Evolutionary conservation across 2,329 filamentous ascomycete genomes (phyloP).

Genomic region (Pseudogymnoascus sp.): DNA sequence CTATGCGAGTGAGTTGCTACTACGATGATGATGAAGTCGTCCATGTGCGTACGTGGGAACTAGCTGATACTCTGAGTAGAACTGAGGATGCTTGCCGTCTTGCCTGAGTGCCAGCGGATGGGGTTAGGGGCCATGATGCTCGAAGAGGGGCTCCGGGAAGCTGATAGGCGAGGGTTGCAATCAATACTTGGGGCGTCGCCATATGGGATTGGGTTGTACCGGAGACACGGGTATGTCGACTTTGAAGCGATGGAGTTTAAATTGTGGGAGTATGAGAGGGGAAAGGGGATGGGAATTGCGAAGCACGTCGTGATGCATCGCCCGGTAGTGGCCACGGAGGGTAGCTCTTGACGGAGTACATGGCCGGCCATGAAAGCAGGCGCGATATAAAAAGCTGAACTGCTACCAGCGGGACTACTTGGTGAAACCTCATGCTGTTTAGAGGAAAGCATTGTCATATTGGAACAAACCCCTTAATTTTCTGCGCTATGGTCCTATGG

Average conservation of each 20-base stretch:
- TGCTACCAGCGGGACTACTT: neutral
- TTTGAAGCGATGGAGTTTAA: conserved; percentile 17
- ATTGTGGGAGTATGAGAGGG: conserved; percentile 24
- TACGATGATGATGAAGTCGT: neutral
- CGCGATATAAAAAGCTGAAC: neutral
- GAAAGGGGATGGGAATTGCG: conserved; percentile 17
- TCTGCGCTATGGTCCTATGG: no score
- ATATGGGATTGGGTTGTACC: conserved; percentile 21
- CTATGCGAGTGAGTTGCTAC: conserved; percentile 21
- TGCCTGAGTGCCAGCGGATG: conserved; percentile 18
- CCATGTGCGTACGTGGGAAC: neutral
- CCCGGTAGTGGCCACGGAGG: conserved; percentile 6
- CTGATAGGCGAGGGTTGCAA: conserved; percentile 19
- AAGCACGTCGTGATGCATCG: conserved; percentile 20
- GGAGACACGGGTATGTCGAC: conserved; percentile 21
- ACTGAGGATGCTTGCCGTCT: conserved; percentile 18
- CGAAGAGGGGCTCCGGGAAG: conserved; percentile 16
- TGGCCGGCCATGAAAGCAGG: neutral
- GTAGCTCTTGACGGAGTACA: neutral
- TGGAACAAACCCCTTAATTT: no score
- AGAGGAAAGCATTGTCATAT: neutral
- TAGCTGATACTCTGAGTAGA: conserved; percentile 13
- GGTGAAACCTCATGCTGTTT: neutral
- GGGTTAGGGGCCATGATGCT: conserved; percentile 22
- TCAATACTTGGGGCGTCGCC: conserved; percentile 23